These are phyloP conservation scores for Kodamaea ohmeri DNA, from an alignment of 1,139 yeast species.

Conservation along the genomic window DNA sequence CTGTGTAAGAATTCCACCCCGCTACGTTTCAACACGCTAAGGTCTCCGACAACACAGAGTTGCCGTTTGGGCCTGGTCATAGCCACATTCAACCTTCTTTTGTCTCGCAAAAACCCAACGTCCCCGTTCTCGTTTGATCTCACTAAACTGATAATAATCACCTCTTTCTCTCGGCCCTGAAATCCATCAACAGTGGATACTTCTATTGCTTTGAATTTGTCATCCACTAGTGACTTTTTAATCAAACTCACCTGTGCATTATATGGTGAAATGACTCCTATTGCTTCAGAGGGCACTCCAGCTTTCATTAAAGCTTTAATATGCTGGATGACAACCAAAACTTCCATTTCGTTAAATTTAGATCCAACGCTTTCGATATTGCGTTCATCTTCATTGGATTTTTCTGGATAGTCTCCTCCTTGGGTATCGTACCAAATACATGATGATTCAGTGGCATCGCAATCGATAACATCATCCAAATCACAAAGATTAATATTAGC, in stretches of 20 bases:
- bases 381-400: conserved; percentile 41
- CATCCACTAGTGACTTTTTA: conserved; percentile 39
- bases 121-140: conserved; percentile 50
- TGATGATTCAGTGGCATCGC: conserved; percentile 29
- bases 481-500: conserved; percentile 53
- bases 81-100: conserved; percentile 78
- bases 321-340: conserved; percentile 56
- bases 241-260: conserved; percentile 76
- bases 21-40: conserved; percentile 53
- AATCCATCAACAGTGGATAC: conserved; percentile 48
- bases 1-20: conserved; percentile 48
- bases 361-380: conserved; percentile 33
- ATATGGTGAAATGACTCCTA: conserved; percentile 88
- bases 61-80: conserved; percentile 89
- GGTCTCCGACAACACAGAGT: conserved; percentile 80
- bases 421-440: conserved; percentile 88
- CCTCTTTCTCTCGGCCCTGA: conserved; percentile 72
- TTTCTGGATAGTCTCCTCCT: conserved; percentile 79
- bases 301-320: conserved; percentile 44
- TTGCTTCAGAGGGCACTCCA: conserved; percentile 50
- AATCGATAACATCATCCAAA: conserved; percentile 47
- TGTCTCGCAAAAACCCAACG: conserved; percentile 75
- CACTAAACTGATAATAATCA: conserved; percentile 56
- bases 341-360: conserved; percentile 75
- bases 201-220: conserved; percentile 25